Evolutionary conservation across 164 flowering plant genomes (phyloP).

Genomic region (Liquidambar formosana): DNA sequence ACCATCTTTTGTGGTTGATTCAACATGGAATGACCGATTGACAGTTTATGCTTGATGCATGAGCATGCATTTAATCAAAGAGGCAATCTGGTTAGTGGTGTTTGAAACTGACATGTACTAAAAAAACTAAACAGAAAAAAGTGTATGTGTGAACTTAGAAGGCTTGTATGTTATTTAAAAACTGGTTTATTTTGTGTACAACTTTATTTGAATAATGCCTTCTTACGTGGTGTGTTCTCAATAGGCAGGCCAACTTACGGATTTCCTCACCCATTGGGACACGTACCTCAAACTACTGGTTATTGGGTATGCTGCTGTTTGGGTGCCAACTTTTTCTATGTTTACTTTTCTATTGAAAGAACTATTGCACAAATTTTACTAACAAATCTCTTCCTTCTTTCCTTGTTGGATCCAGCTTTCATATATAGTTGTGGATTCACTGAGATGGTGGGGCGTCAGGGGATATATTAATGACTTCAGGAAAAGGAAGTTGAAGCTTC

Average conservation of each 20-base stretch:
- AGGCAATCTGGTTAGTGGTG: no score
- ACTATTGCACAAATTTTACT: slow-evolving; percentile 3
- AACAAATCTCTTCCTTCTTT: background rate
- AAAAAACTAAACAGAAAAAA: no score
- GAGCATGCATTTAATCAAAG: no score
- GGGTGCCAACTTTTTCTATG: background rate
- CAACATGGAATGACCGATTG: no score
- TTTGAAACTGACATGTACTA: no score
- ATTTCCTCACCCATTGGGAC: slow-evolving; percentile 94
- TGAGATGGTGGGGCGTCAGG: slow-evolving; percentile 95
- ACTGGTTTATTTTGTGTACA: background rate
- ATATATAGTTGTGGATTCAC: slow-evolving; percentile 76
- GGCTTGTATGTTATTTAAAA: background rate
- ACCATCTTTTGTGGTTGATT: no score
- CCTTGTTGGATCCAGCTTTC: slow-evolving; percentile 64
- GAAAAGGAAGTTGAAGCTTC: slow-evolving; percentile 78
- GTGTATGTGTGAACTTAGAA: background rate
- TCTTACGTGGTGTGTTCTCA: slow-evolving; percentile 45
- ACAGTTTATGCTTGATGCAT: background rate
- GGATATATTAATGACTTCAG: slow-evolving; percentile 87
- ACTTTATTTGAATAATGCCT: slow-evolving; percentile 12
- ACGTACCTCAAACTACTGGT: slow-evolving; percentile 88
- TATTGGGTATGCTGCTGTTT: slow-evolving; percentile 63
- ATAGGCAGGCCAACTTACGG: slow-evolving; percentile 95
- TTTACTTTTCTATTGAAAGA: background rate